Percentiles rank a stretch among this genome's conserved stretches.
Conservation (phyloP, 1,284 basidiomycete genomes). For the Tetrapyrgos nigripes region DNA sequence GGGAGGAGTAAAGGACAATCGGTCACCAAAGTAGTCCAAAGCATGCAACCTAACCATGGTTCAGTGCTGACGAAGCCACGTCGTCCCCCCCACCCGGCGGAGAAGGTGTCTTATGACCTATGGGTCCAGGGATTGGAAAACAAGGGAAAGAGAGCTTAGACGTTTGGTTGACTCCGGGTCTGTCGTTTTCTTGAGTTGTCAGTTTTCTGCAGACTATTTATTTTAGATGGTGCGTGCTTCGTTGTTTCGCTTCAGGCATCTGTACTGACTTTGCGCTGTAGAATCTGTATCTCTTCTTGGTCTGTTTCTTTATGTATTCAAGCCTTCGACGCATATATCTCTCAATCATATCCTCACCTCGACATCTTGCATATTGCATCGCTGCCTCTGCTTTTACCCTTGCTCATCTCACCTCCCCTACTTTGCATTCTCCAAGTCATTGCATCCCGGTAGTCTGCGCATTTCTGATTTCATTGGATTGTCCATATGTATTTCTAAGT, state of each 20-base stretch:
- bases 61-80: neutral
- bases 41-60: too few relatives aligned
- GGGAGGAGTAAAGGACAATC: neutral
- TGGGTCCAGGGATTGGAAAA: neutral
- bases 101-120: neutral
- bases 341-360: too few relatives aligned
- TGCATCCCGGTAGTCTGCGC: too few relatives aligned
- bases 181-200: neutral
- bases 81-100: neutral
- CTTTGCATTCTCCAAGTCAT: too few relatives aligned
- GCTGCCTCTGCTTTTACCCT: too few relatives aligned
- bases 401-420: too few relatives aligned
- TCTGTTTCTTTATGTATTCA: neutral
- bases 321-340: too few relatives aligned
- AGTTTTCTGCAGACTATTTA: neutral
- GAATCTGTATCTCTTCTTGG: neutral
- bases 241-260: neutral
- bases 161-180: neutral
- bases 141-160: neutral
- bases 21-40: neutral
- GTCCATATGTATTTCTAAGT: neutral
- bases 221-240: neutral
- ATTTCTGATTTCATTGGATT: neutral
- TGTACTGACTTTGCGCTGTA: neutral
- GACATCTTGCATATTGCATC: too few relatives aligned